These are phyloP conservation scores for Aspergillus pseudoviridinutans DNA, from an alignment of 2,329 filamentous ascomycete species.

Conservation along the genomic window DNA sequence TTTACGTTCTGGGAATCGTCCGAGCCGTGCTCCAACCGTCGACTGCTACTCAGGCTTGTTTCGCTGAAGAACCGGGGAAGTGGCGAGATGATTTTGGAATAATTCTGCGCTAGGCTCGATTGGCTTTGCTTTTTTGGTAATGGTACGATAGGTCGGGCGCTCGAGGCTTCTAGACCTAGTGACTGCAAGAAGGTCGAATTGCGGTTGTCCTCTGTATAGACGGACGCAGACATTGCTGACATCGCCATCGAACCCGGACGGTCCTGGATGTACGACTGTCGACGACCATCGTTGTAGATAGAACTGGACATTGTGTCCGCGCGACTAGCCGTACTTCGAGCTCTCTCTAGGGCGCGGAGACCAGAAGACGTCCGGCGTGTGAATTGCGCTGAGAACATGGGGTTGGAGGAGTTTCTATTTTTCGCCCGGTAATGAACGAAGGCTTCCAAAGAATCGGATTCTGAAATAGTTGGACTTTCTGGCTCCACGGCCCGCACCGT, in stretches of 20 bases:
- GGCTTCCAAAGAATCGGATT: slow-evolving; percentile 35
- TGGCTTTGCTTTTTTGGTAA: slow-evolving; percentile 28
- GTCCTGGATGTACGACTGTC: slow-evolving; percentile 25
- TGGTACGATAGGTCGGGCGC: slow-evolving; percentile 17
- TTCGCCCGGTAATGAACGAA: slow-evolving; percentile 38
- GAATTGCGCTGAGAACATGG: slow-evolving; percentile 34
- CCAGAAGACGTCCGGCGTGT: slow-evolving; percentile 31
- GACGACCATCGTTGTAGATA: slow-evolving; percentile 27
- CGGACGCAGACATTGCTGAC: slow-evolving; percentile 33
- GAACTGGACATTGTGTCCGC: slow-evolving; percentile 33
- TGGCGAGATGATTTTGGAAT: slow-evolving; percentile 33
- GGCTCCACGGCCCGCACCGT: slow-evolving; percentile 30
- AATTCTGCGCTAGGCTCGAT: slow-evolving; percentile 35
- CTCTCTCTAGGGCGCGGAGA: slow-evolving; percentile 30
- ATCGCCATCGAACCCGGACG: slow-evolving; percentile 32
- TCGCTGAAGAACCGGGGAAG: slow-evolving; percentile 37
- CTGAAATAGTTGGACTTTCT: slow-evolving; percentile 28
- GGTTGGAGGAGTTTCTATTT: slow-evolving; percentile 36
- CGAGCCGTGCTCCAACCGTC: slow-evolving; percentile 20
- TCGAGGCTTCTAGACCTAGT: slow-evolving; percentile 23
- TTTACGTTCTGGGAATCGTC: slow-evolving; percentile 18
- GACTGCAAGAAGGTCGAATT: slow-evolving; percentile 28
- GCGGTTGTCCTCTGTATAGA: slow-evolving; percentile 33
- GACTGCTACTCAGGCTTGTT: slow-evolving; percentile 25
- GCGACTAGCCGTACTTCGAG: slow-evolving; percentile 33